Base-by-base conservation (phyloP, 306 rosid species). In the Castanea mollissima region DNA sequence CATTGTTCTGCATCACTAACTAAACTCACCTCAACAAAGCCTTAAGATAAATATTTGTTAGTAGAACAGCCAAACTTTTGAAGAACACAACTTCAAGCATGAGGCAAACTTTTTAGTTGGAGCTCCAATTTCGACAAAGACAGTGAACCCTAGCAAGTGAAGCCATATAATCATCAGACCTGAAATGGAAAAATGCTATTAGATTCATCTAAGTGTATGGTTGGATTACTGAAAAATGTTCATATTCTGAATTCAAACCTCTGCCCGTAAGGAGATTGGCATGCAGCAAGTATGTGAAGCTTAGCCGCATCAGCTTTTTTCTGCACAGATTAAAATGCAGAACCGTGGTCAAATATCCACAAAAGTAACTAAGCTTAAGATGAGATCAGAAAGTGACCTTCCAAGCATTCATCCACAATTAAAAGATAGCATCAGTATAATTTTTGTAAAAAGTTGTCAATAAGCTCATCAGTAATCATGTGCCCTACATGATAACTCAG, bases 161-260 rank as follows among this genome's bases (percentile, higher is more conserved):
- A 52, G 92, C 94, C 98, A 92, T 95, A 71, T 95, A 95, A 85
- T 95, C 98, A 75, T 91, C 93, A 68, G 97, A 91, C 81, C 99
- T 95, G 88, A 81, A 76, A 82, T 29, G 27, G 1, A 71, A 84
- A 51, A 73, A 71, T 56, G 56, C 32, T 81, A 57, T 31, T 69
- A 51, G n/a, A 34, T 74, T 75, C 81, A 73, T 55, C n/a, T 56
- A 18, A 12, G n/a, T 82, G 23, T 58, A 73, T 12, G 21, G 27
- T 55, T 46, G 19, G 70, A 55, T 35, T 52, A 77, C 71, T 27
- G 49, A 62, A 41, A 29, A 60, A 80, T 69, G 19, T 12, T 60
- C 54, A 20, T 52, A 63, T 75, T 46, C 78, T 15, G 69, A 78
- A 72, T 75, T 12, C 70, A 78, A 73, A 94, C 99, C 99, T 91